These are phyloP conservation scores for Esteya vermicola DNA, from an alignment of 2,329 filamentous ascomycete genomes.

Conservation along the genomic window DNA sequence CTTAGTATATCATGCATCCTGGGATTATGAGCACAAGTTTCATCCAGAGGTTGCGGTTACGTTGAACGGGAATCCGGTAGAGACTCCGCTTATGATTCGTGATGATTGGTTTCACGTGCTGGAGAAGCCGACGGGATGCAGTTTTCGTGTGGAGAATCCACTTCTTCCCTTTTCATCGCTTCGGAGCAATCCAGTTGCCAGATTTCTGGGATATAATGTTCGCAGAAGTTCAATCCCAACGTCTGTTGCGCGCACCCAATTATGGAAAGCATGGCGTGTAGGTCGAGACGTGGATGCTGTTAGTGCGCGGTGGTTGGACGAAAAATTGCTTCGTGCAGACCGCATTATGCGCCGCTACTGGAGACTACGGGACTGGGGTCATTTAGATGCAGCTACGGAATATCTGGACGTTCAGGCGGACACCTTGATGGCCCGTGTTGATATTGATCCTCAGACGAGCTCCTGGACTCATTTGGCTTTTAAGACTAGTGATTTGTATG, in stretches of 20 bases:
- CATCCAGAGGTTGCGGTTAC: conserved; percentile 30
- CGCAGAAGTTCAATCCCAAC: conserved; percentile 24
- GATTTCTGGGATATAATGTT: conserved; percentile 21
- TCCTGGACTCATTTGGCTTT: conserved; percentile 19
- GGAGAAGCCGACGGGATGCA: conserved; percentile 24
- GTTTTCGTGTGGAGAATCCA: conserved; percentile 35
- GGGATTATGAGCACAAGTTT: conserved; percentile 32
- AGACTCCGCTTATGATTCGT: conserved; percentile 40
- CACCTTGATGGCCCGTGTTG: conserved; percentile 17
- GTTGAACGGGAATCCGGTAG: conserved; percentile 32
- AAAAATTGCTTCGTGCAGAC: conserved; percentile 26
- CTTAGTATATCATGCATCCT: conserved; percentile 35
- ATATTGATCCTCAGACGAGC: conserved; percentile 18
- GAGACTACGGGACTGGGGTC: conserved; percentile 23
- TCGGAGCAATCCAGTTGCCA: conserved; percentile 14
- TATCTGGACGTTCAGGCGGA: conserved; percentile 22
- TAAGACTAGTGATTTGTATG: conserved; percentile 21
- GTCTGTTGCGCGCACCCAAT: conserved; percentile 25
- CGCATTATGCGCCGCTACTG: conserved; percentile 22
- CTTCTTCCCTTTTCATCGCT: conserved; percentile 28
- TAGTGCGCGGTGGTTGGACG: conserved; percentile 31
- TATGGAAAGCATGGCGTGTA: conserved; percentile 33
- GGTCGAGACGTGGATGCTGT: conserved; percentile 28
- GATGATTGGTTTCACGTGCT: conserved; percentile 28
- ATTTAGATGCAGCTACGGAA: conserved; percentile 23